Evolutionary conservation across 345 rosid species (phyloP).

Genomic region (Excoecaria agallocha): DNA sequence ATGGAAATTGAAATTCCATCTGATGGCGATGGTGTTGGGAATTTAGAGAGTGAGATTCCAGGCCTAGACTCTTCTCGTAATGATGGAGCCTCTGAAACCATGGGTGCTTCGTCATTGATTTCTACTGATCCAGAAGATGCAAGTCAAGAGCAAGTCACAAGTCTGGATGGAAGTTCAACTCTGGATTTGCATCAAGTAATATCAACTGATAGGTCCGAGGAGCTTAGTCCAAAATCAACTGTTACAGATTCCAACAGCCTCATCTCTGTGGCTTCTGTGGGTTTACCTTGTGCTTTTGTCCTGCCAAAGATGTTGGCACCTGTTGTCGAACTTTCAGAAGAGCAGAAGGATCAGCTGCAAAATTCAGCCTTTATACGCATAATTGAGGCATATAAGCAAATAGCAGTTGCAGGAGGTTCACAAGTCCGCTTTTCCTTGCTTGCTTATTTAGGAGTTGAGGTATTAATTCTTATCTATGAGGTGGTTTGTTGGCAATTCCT

Average conservation of each 20-base stretch:
- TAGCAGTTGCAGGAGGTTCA: constrained; percentile 76
- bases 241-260: constrained; percentile 44
- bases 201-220: constrained; percentile 81
- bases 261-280: constrained; percentile 53
- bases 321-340: constrained; percentile 72
- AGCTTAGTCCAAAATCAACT: constrained; percentile 67
- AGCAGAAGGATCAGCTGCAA: constrained; percentile 77
- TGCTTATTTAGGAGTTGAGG: constrained; percentile 86
- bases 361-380: constrained; percentile 62
- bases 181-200: constrained; percentile 53
- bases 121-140: constrained; percentile 57
- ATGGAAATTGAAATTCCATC: constrained; percentile 40
- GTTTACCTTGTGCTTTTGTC: constrained; percentile 43
- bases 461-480: constrained; percentile 18
- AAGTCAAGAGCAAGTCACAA: constrained; percentile 57
- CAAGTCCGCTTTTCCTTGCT: constrained; percentile 76
- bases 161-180: constrained; percentile 45
- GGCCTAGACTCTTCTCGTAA: constrained; percentile 62
- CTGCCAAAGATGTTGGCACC: constrained; percentile 93
- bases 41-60: constrained; percentile 70
- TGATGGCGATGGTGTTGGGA: constrained; percentile 40
- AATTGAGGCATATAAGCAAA: constrained; percentile 77
- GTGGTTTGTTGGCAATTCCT: neutral
- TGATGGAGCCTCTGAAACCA: constrained; percentile 52
- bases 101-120: constrained; percentile 53